phyloP scores from a whole-genome alignment of 1,139 yeast genomes.

The Hyphopichia khmerensis region DNA sequence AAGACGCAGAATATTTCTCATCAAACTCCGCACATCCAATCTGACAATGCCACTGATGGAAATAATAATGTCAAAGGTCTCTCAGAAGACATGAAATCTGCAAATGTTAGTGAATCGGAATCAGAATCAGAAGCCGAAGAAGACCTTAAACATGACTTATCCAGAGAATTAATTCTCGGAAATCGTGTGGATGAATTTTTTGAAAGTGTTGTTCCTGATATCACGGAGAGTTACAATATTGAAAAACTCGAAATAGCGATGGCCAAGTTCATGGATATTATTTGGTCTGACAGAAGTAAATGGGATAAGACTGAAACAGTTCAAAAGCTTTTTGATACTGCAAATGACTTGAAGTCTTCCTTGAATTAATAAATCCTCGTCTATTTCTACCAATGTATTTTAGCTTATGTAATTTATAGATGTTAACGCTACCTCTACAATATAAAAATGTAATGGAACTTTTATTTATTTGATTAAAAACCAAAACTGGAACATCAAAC shows the following conservation, averaged over 20 bases:
- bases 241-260: conserved; percentile 72
- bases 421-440: neutral
- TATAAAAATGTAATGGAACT: no score
- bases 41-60: no score
- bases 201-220: conserved; percentile 20
- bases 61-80: no score
- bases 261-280: conserved; percentile 68
- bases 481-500: neutral
- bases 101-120: conserved; percentile 4
- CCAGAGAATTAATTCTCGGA: conserved; percentile 16
- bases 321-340: conserved; percentile 21
- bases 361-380: neutral
- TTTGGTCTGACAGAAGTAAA: conserved; percentile 66
- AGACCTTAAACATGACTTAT: conserved; percentile 14
- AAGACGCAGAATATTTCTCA: no score
- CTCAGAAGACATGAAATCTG: no score
- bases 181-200: conserved; percentile 16
- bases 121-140: conserved; percentile 28
- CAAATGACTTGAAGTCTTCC: conserved; percentile 4
- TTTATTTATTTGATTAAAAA: no score
- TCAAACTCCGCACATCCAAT: no score
- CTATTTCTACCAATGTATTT: neutral
- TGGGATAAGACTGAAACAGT: conserved; percentile 63
- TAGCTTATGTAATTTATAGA: neutral
- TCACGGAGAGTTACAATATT: conserved; percentile 55